Conservation (phyloP, 257 asterid species). For the Solanum tacnaense region DNA sequence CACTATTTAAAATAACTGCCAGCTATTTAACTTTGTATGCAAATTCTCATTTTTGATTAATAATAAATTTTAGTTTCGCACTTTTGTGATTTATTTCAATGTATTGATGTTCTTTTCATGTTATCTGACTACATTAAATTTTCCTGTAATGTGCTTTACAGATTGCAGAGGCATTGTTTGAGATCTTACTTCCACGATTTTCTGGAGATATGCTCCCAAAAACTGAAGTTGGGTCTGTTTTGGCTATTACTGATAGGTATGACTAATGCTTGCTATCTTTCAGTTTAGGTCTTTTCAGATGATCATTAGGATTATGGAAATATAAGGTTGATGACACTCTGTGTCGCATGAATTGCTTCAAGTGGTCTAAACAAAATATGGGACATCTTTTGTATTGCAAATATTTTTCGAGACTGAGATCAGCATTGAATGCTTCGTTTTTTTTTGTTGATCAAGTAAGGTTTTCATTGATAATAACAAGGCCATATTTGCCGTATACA, state of each 20-base stretch:
- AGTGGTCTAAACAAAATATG: not conserved
- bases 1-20: not conserved
- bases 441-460: not conserved
- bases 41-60: not conserved
- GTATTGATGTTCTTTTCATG: not conserved
- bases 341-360: not conserved
- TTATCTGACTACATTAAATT: not conserved
- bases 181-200: constrained; percentile 84
- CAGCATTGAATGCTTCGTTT: not conserved
- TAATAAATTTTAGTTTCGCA: not conserved
- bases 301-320: not conserved
- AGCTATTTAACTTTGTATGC: not conserved
- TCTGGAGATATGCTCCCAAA: constrained; percentile 85
- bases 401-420: not conserved
- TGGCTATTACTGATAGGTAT: constrained; percentile 91
- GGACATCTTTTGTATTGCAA: not conserved
- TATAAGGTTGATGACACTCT: not conserved
- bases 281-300: not conserved
- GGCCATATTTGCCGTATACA: not conserved
- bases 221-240: constrained; percentile 70
- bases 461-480: not conserved
- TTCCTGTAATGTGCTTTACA: constrained; percentile 12
- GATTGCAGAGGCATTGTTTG: constrained; percentile 84
- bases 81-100: not conserved
- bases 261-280: not conserved